A percentile compares a stretch with the other conserved stretches of the same genome.
Evolutionary conservation across 1,284 basidiomycete species (phyloP).

Genomic region (Ceratobasidium sp.): DNA sequence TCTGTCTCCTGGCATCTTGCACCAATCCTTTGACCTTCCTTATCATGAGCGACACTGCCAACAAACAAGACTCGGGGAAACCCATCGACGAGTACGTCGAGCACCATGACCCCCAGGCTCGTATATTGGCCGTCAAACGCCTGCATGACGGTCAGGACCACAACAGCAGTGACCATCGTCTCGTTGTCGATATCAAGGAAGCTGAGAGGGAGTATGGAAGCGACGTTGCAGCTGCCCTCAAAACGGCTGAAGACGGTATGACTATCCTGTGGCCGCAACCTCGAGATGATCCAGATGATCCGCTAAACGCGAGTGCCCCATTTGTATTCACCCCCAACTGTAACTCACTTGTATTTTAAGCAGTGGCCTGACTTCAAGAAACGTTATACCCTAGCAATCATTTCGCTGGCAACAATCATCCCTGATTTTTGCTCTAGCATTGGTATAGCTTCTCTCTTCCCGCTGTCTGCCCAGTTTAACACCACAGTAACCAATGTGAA

Average conservation of each 20-base stretch:
- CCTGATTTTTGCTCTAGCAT: constrained; percentile 77
- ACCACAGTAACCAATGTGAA: constrained; percentile 71
- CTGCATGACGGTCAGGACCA: constrained; percentile 32
- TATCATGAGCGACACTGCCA: background rate
- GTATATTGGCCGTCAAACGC: constrained; percentile 20
- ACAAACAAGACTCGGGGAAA: constrained; percentile 7
- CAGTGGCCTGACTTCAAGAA: constrained; percentile 64
- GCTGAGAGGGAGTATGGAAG: constrained; percentile 32
- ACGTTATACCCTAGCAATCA: constrained; percentile 66
- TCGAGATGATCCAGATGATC: constrained; percentile 23
- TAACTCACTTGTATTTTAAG: background rate
- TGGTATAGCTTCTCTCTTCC: constrained; percentile 70
- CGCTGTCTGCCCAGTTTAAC: constrained; percentile 66
- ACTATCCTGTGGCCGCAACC: constrained; percentile 33
- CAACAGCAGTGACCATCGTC: background rate
- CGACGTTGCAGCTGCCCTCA: constrained; percentile 17
- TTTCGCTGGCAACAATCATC: constrained; percentile 72
- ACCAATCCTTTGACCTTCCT: background rate
- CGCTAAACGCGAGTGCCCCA: constrained; percentile 1
- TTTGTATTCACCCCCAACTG: background rate
- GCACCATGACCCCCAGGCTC: background rate
- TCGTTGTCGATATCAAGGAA: constrained; percentile 25
- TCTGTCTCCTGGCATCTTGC: background rate
- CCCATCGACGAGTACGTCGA: constrained; percentile 5
- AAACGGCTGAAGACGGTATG: constrained; percentile 14